Base-by-base conservation (phyloP, 2,329 filamentous ascomycete species). In the Blastomyces percursus region DNA sequence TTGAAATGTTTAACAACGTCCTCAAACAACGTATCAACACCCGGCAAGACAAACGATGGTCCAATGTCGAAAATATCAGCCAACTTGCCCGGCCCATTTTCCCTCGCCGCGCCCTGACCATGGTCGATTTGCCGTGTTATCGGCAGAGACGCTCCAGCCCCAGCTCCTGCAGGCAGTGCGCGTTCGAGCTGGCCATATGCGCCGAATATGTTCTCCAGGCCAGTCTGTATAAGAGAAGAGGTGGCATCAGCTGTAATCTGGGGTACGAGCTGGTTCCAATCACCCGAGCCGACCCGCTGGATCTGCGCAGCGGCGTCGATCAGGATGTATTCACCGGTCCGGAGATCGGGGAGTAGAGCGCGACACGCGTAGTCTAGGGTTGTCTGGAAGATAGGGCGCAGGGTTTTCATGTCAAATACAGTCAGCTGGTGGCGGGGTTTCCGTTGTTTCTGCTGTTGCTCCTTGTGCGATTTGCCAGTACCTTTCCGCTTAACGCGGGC, bases 251-350 rank as follows among this genome's bases (percentile, higher is more conserved):
- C 67, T n/a, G 64, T 58, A 35, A 64, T 57, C 35, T 40, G 54
- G 8, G 54, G 66, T 56, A 68, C 63, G 46, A 71, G 68, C 3
- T 68, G 63, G 6, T 66, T 64, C 59, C 68, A 72, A 30, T 67
- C 67, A 59, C 66, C 56, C 40, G 70, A 71, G 35, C 70, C 68
- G 55, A 76, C 65, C 48, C 71, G 72, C 76, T 85, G 86, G 48
- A 96, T 79, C 69, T 89, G 87, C 16, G 90, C 90, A 0, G 84
- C 80, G n/a, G 87, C 82, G 71, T 96, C 91, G 6, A 96, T 75
- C 11, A 87, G 77, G 48, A 94, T 78, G 72, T 90, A 96, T 4
- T 91, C 90, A 55, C 84, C 85, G 1, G 85, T 83, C 24, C 80
- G 81, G 14, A 82, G 78, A 24, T 84, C 81, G 2, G 89, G 81